These are phyloP conservation scores for Dactylis glomerata DNA, from an alignment of 176 grass and related monocot genomes.

Conservation along the genomic window DNA sequence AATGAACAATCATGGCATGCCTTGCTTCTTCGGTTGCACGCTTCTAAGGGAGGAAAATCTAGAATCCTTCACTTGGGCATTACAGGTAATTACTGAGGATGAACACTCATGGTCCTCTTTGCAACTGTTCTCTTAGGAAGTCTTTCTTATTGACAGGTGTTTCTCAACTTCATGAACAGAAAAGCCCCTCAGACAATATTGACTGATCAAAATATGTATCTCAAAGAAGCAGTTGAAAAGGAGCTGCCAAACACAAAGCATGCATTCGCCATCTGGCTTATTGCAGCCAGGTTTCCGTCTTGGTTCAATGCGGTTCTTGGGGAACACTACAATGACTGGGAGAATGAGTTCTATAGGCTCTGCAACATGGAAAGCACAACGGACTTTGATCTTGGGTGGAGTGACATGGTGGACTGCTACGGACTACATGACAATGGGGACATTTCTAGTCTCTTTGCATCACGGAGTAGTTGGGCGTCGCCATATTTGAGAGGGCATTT, in stretches of 20 bases:
- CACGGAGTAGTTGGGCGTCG: slow-evolving; percentile 51
- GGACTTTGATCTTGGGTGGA: slow-evolving; percentile 67
- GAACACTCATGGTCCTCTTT: background rate
- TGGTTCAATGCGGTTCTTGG: slow-evolving; percentile 64
- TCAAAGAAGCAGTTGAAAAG: slow-evolving; percentile 60
- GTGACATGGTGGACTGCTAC: slow-evolving; percentile 55
- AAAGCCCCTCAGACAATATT: slow-evolving; percentile 62
- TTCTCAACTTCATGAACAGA: slow-evolving; percentile 80
- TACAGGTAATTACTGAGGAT: slow-evolving; percentile 45
- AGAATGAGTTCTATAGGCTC: slow-evolving; percentile 53
- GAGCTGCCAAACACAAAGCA: slow-evolving; percentile 71
- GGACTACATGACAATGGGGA: slow-evolving; percentile 56
- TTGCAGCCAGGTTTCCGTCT: slow-evolving; percentile 49
- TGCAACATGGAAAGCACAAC: slow-evolving; percentile 51
- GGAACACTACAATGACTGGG: slow-evolving; percentile 50
- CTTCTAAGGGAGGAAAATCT: slow-evolving; percentile 55
- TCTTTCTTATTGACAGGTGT: slow-evolving; percentile 54
- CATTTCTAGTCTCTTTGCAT: slow-evolving; percentile 49
- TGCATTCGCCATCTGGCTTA: slow-evolving; percentile 53
- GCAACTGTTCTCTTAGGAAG: background rate
- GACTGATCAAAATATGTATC: slow-evolving; percentile 59
- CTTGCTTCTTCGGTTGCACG: slow-evolving; percentile 47
- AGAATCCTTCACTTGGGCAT: slow-evolving; percentile 53
- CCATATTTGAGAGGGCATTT: slow-evolving; percentile 64
- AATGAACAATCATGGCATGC: slow-evolving; percentile 64